Base-by-base conservation (phyloP, 2,329 filamentous ascomycete genomes). In the Pyrenochaeta sp. region DNA sequence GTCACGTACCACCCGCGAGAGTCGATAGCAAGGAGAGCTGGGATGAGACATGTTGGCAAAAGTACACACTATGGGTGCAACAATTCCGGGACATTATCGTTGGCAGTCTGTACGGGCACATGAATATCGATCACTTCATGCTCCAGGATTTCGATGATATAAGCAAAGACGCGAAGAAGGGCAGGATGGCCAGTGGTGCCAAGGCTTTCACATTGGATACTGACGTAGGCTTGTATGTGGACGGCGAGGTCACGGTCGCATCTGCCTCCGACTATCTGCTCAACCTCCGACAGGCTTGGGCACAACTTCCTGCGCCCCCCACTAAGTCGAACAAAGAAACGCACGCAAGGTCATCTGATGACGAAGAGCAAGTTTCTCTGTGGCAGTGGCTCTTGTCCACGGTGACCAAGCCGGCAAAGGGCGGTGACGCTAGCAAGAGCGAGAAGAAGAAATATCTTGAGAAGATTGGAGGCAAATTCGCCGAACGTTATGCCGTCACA, bases 41-140 rank as follows among this genome's bases (percentile, higher is more conserved):
- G 95, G 92, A 97, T 63, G 94, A 98, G 80, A 92, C 90, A 0
- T 99, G 95, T 78, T 99, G 94, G 93, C 94, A 97, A 74, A 97
- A 96, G 73, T 99, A 97, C 76, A 90, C 92, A 0, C 79, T 98
- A 3, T 98, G 93, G 92, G 79, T 94, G 68, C 85, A 87, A 63
- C 92, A 96, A 74, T 99, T 92, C 75, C 90, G 95, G 30, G 95
- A 99, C 73, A 89, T 99, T 32, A 83, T 99, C 17, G 83, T 93
- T 17, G 87, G 85, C 11, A 87, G 87, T 21, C 71, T 96, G 5
- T 99, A 90, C 69, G 95, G 94, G 1, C 95, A 99, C 73, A 98
- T 99, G 95, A 99, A 99, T 70, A 90, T 97, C 61, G 95, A 99
- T 67, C 95, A 99, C 75, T 99, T 99, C 76, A 85, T 98, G 69